phyloP scores from a whole-genome alignment of 345 rosid genomes.

The Citrus maxima region DNA sequence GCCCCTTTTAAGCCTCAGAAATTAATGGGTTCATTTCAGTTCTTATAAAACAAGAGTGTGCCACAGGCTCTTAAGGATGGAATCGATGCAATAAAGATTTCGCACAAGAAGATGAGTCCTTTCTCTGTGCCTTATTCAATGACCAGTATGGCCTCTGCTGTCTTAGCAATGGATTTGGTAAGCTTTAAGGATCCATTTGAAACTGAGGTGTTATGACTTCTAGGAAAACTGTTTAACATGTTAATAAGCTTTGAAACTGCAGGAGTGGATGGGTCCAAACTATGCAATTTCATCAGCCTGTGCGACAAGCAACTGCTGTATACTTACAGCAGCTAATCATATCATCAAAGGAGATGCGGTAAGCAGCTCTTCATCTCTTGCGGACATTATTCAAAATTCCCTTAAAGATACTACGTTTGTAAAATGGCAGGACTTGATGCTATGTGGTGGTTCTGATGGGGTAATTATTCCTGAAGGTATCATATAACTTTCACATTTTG shows the following conservation, averaged over 20 bases:
- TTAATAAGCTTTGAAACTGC: not conserved
- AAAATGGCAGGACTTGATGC: too few relatives aligned
- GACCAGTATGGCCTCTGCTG: slow-evolving; percentile 55
- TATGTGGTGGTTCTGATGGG: too few relatives aligned
- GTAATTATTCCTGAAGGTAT: too few relatives aligned
- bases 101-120: slow-evolving; percentile 49
- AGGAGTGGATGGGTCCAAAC: slow-evolving; percentile 74
- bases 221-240: not conserved
- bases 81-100: slow-evolving; percentile 43
- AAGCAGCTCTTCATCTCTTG: slow-evolving; percentile 14
- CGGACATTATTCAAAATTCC: too few relatives aligned
- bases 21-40: too few relatives aligned
- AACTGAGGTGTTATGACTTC: too few relatives aligned
- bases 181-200: not conserved
- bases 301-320: slow-evolving; percentile 62
- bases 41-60: not conserved
- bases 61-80: slow-evolving; percentile 44
- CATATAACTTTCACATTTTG: too few relatives aligned
- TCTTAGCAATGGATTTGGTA: slow-evolving; percentile 59
- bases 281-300: slow-evolving; percentile 59
- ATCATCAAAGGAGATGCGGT: slow-evolving; percentile 56
- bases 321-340: slow-evolving; percentile 57
- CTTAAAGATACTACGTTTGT: too few relatives aligned
- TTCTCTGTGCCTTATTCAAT: slow-evolving; percentile 54
- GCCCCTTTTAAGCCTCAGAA: too few relatives aligned